Conservation (phyloP, 306 rosid species). For the Mimosa bimucronata region DNA sequence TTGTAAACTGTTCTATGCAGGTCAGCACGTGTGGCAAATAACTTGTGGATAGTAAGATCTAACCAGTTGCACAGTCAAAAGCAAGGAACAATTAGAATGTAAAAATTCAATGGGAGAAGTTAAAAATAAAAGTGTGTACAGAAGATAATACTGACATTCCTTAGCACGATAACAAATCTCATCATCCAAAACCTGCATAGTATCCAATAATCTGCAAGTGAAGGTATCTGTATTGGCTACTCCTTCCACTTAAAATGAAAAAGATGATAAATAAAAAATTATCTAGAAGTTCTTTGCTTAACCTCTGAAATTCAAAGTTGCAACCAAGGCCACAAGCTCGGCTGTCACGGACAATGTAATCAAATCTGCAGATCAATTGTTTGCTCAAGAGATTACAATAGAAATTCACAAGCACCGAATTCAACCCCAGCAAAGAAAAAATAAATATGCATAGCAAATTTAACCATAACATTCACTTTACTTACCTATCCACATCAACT, state of each 20-base stretch:
- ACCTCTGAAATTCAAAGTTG: slow-evolving; percentile 91
- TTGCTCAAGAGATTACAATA: slow-evolving; percentile 33
- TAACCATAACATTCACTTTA: slow-evolving; percentile 5
- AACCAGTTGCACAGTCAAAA: slow-evolving; percentile 42
- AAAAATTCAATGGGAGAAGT: slow-evolving; percentile 24
- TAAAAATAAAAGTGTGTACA: slow-evolving; percentile 27
- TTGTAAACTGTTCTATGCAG: slow-evolving; percentile 86
- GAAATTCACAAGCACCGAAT: slow-evolving; percentile 10
- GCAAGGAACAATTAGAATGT: slow-evolving; percentile 25
- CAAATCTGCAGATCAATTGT: slow-evolving; percentile 70
- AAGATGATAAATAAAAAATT: slow-evolving; percentile 6
- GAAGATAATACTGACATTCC: slow-evolving; percentile 68
- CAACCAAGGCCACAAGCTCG: slow-evolving; percentile 94
- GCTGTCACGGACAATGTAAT: slow-evolving; percentile 85
- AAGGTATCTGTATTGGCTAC: slow-evolving; percentile 16
- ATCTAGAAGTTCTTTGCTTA: slow-evolving; percentile 29
- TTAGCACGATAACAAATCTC: slow-evolving; percentile 90
- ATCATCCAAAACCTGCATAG: slow-evolving; percentile 89
- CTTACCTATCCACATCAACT: slow-evolving; percentile 98
- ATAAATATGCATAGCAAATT: background rate
- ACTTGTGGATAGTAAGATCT: slow-evolving; percentile 91
- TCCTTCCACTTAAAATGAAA: slow-evolving; percentile 25
- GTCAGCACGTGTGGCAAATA: slow-evolving; percentile 93
- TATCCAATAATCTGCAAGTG: slow-evolving; percentile 75
- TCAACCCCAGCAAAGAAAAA: background rate